Evolutionary conservation across 2,329 filamentous ascomycete species (phyloP).

Genomic region (Botryotinia calthae): DNA sequence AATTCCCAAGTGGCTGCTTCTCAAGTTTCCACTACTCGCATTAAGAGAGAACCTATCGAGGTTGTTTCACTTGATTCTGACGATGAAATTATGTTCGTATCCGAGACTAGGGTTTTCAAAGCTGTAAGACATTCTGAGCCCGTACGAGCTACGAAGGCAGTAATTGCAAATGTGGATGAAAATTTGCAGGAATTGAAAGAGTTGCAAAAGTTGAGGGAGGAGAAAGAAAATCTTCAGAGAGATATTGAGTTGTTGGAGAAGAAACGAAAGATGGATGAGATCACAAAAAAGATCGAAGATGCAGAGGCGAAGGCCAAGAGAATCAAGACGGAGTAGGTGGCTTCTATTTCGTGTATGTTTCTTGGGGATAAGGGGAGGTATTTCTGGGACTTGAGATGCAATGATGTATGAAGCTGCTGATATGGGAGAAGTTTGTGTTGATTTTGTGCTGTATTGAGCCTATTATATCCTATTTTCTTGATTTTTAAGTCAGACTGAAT

Average conservation of each 20-base stretch:
- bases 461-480: accelerated
- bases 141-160: background rate
- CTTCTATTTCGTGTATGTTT: background rate
- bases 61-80: background rate
- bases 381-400: too few species aligned
- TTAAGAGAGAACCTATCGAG: background rate
- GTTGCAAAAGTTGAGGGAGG: background rate
- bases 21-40: accelerated
- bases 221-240: background rate
- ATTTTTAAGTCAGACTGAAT: background rate
- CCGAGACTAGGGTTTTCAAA: background rate
- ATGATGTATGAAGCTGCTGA: background rate
- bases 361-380: background rate
- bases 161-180: background rate
- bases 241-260: background rate
- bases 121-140: too few species aligned
- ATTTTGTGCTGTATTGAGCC: background rate
- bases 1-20: background rate
- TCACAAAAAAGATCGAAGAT: background rate
- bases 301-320: background rate
- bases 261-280: background rate
- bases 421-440: background rate
- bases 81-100: background rate
- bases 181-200: background rate
- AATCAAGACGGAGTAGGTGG: background rate